Base-by-base conservation (phyloP, 768 basidiomycete genomes). In the Serpula lacrymans region DNA sequence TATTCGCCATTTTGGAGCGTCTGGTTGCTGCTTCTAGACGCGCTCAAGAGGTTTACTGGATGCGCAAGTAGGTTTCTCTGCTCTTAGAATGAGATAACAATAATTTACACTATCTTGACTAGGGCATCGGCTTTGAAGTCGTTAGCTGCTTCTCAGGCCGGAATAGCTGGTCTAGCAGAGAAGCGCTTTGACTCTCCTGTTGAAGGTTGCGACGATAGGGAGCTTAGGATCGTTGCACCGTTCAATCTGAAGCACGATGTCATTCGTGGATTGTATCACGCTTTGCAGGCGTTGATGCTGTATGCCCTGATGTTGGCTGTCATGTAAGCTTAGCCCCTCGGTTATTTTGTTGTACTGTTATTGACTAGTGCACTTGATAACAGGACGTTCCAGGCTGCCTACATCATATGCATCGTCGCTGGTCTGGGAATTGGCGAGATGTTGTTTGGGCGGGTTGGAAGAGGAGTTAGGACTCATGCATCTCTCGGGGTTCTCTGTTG, bases 381-480 rank as follows among this genome's bases (percentile, higher is more conserved):
- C 54, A 94, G 90, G 92, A 86, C 86, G 5, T 93, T 86, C 64
- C 81, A 91, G 49, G 82, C 74, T 4, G 82, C 77, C 20, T 94
- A 78, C 54, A 71, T 93, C 41, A 75, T 93, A 24, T 71, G 82
- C 9, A 77, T 92, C 45, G 56, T 91, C 11, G 40, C 78, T 2
- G 90, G 90, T 1, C 63, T 84, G 22, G 84, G 79, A 7, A 57
- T 85, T 13, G 92, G 90, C 9, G 91, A 94, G 64, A 59, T 79
- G 13, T 41, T 82, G 23, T 86, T 88, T 50, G 84, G 84, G 7
- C 69, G 84, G 42, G 62, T 80, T 27, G 70, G 64, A 13, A n/a
- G n/a, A n/a, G n/a, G n/a, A n/a, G n/a, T n/a, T n/a, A n/a, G n/a
- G n/a, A n/a, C n/a, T n/a, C n/a, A n/a, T n/a, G n/a, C n/a, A n/a